These are phyloP conservation scores for Penicillium concentricum DNA, from an alignment of 2,329 filamentous ascomycete species.

Conservation along the genomic window DNA sequence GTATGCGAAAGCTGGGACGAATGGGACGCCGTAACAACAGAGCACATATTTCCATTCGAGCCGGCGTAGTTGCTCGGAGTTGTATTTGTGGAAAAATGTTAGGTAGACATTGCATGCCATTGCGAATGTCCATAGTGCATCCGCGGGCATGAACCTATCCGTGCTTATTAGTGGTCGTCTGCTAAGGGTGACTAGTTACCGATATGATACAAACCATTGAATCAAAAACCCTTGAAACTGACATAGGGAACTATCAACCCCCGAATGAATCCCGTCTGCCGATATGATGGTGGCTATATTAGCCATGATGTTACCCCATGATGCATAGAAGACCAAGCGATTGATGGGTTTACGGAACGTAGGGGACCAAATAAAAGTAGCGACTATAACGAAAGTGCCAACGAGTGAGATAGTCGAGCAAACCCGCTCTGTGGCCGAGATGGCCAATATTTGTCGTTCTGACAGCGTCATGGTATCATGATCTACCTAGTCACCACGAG, in stretches of 20 bases:
- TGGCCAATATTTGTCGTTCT: conserved; percentile 47
- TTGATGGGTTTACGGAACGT: conserved; percentile 86
- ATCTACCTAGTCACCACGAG: background rate
- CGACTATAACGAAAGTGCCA: conserved; percentile 69
- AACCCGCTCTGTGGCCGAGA: conserved; percentile 64
- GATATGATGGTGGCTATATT: conserved; percentile 77
- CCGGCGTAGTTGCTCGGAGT: conserved; percentile 60
- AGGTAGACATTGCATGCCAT: conserved; percentile 85
- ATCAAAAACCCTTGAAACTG: conserved; percentile 77
- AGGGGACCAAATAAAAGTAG: conserved; percentile 66
- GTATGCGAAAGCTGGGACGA: conserved; percentile 66
- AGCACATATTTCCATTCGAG: conserved; percentile 71
- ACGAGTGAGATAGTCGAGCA: conserved; percentile 70
- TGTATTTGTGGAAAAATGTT: conserved; percentile 74
- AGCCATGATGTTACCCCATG: conserved; percentile 74
- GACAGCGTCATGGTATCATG: conserved; percentile 30
- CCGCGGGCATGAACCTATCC: conserved; percentile 71
- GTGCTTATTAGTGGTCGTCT: conserved; percentile 5
- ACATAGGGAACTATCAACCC: conserved; percentile 59
- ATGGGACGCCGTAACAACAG: conserved; percentile 70
- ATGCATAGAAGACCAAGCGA: conserved; percentile 78
- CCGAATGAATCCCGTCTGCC: conserved; percentile 54
- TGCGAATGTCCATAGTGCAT: conserved; percentile 73
- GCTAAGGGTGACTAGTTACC: background rate
- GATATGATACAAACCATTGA: conserved; percentile 66